These are phyloP conservation scores for Aspergillus proliferans DNA, from an alignment of 2,329 filamentous ascomycete species.

Conservation along the genomic window DNA sequence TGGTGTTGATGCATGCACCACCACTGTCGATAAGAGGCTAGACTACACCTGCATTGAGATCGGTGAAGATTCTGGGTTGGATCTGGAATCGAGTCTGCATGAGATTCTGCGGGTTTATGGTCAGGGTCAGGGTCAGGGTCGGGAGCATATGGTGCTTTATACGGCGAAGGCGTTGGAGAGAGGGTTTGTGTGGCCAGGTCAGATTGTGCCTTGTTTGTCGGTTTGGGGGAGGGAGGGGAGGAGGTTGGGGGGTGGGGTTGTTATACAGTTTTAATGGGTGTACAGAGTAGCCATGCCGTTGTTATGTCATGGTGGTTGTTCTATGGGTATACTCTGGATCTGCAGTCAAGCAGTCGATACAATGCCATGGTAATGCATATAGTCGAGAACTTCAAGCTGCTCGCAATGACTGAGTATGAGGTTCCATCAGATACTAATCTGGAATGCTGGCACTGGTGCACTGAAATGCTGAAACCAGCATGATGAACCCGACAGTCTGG, in stretches of 20 bases:
- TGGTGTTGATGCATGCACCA: slow-evolving; percentile 7
- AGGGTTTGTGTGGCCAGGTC: slow-evolving; percentile 20
- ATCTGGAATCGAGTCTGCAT: slow-evolving; percentile 18
- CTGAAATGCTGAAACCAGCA: too few relatives aligned
- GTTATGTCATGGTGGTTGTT: background rate
- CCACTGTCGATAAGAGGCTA: slow-evolving; percentile 17
- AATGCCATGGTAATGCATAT: too few relatives aligned
- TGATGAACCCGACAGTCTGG: too few relatives aligned
- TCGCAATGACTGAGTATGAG: too few relatives aligned
- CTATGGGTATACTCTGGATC: background rate
- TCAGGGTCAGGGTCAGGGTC: slow-evolving; percentile 6
- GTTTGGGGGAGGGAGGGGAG: slow-evolving; percentile 34
- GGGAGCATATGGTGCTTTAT: slow-evolving; percentile 31
- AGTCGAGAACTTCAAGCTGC: too few relatives aligned
- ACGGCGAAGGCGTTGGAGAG: slow-evolving; percentile 20
- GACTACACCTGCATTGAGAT: slow-evolving; percentile 29
- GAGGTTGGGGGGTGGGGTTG: slow-evolving; percentile 29
- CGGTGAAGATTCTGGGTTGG: slow-evolving; percentile 8
- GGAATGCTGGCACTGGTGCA: too few relatives aligned
- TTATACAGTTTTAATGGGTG: slow-evolving; percentile 19
- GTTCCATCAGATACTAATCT: too few relatives aligned
- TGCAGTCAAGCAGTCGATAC: too few relatives aligned
- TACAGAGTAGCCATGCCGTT: background rate
- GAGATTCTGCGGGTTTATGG: slow-evolving; percentile 17
- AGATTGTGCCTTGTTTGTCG: slow-evolving; percentile 37